phyloP scores from a whole-genome alignment of 2,329 filamentous ascomycete species.

The Hirsutella thompsonii region DNA sequence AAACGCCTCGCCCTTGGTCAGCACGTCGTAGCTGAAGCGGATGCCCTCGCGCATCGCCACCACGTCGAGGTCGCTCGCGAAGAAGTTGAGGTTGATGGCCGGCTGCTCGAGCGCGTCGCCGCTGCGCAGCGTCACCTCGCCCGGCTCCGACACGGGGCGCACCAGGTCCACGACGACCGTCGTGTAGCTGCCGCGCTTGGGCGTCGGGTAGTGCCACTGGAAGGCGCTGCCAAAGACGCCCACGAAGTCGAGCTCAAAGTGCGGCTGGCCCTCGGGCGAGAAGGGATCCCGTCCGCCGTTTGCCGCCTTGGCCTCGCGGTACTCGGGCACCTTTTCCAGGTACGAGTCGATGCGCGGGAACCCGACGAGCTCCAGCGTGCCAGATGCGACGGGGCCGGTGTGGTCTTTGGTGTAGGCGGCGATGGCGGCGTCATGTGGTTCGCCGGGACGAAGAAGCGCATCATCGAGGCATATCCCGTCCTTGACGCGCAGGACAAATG shows the following conservation, averaged over 20 bases:
- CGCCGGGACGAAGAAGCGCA: slow-evolving; percentile 23
- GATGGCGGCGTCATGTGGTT: slow-evolving; percentile 19
- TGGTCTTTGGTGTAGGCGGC: slow-evolving; percentile 22
- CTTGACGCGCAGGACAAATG: slow-evolving; percentile 32
- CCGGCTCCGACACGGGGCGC: slow-evolving; percentile 25
- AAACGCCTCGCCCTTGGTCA: slow-evolving; percentile 43
- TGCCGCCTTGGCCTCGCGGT: slow-evolving; percentile 25
- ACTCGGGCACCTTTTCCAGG: slow-evolving; percentile 33
- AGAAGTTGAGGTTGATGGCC: slow-evolving; percentile 48
- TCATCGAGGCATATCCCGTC: slow-evolving; percentile 26
- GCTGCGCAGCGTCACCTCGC: slow-evolving; percentile 43
- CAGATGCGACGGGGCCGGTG: slow-evolving; percentile 24
- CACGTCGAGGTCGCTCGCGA: slow-evolving; percentile 40
- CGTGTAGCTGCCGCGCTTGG: slow-evolving; percentile 32
- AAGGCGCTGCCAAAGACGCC: slow-evolving; percentile 38
- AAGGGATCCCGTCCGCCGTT: slow-evolving; percentile 39
- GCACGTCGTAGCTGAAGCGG: slow-evolving; percentile 41
- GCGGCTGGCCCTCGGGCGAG: slow-evolving; percentile 41
- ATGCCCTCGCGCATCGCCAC: slow-evolving; percentile 46
- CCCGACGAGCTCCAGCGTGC: slow-evolving; percentile 37
- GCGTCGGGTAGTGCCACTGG: slow-evolving; percentile 32
- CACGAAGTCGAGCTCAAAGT: slow-evolving; percentile 51
- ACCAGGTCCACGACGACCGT: slow-evolving; percentile 41
- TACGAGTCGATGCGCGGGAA: slow-evolving; percentile 44
- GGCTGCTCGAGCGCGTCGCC: slow-evolving; percentile 43